phyloP scores from a whole-genome alignment of 208 protist genomes.

The Trypanosoma scelopori region DNA sequence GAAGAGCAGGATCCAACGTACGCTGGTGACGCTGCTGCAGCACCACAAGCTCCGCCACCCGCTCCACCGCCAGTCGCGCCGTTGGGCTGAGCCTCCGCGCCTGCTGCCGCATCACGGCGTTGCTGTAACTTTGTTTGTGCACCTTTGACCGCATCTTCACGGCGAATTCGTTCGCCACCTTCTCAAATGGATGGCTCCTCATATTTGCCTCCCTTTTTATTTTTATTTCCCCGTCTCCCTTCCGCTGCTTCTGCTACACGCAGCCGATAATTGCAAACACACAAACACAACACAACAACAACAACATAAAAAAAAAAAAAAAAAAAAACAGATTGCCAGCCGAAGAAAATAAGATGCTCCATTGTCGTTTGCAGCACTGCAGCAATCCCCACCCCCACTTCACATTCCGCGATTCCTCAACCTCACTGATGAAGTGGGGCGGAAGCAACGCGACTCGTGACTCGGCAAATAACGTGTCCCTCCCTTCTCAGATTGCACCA shows the following conservation, averaged over 20 bases:
- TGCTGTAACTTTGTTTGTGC: conserved; percentile 60
- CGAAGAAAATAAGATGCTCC: too few species aligned
- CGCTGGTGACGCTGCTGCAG: conserved; percentile 43
- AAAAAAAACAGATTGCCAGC: too few species aligned
- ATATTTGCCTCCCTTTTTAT: conserved; percentile 11
- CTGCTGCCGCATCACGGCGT: conserved; percentile 21
- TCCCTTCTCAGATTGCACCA: too few species aligned
- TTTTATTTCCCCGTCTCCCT: conserved; percentile 20
- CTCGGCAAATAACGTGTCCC: too few species aligned
- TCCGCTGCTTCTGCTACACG: too few species aligned
- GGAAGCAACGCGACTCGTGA: too few species aligned
- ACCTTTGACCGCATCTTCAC: conserved; percentile 63
- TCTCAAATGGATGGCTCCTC: conserved; percentile 35
- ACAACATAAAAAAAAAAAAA: too few species aligned
- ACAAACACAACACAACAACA: too few species aligned
- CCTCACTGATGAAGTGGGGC: too few species aligned
- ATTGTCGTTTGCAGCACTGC: too few species aligned
- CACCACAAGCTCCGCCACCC: conserved; percentile 41
- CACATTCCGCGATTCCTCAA: too few species aligned
- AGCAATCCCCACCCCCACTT: too few species aligned
- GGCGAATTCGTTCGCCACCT: conserved; percentile 45
- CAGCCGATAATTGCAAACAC: background rate
- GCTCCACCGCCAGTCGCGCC: conserved; percentile 35
- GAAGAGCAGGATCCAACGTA: conserved; percentile 45
- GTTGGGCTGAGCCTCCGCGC: conserved; percentile 22